Evolutionary conservation across 1,284 basidiomycete genomes (phyloP), one percentile per base, ranked within the genome.

Genomic region (Cutaneotrichosporon sp.): DNA sequence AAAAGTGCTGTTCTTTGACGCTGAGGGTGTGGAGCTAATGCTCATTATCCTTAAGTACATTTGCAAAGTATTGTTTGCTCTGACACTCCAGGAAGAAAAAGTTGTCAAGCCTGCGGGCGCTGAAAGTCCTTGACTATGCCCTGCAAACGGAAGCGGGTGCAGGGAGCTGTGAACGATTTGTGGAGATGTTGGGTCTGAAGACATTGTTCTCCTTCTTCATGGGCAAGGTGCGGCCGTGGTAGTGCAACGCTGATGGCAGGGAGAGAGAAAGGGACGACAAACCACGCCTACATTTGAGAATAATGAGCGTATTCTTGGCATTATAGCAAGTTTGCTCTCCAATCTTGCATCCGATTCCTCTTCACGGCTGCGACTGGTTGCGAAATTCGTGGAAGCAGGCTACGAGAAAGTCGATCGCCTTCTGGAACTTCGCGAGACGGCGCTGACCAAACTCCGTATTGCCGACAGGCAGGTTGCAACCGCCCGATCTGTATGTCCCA

Each of bases 11-110:
- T 97, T 97, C 75, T 74, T 92, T 9, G 81, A 85, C n/a, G 86
- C 84, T 10, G 96, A 99, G 72, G 96, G 96, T 1, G 84, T 92
- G 11, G 96, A 99, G 65, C 80, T 99, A 22, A 97, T 98, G 92
- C 82, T 96, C 19, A 78, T 97, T 55, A 87, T 97, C 79, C 88
- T 97, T 84, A 92, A 87, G 88, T 92, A 62, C 42, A 17, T 43
- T 8, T 29, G 3, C 6, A 5, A 20, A 7, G 4, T 8, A 16
- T n/a, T n/a, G n/a, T n/a, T n/a, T n/a, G n/a, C n/a, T 16, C 50
- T 49, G 52, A 49, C 49, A 25, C 31, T 41, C 27, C 64, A 93
- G 90, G 71, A 87, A 89, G 61, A 96, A 91, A 70, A 81, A 81
- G 61, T 80, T 88, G 52, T 82, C 89, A 1, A 83, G 85, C 46